Percentiles rank a stretch among this genome's conserved stretches.
These are phyloP conservation scores for Microbotryomycetes sp. DNA, from an alignment of 1,284 basidiomycete species.

Conservation along the genomic window DNA sequence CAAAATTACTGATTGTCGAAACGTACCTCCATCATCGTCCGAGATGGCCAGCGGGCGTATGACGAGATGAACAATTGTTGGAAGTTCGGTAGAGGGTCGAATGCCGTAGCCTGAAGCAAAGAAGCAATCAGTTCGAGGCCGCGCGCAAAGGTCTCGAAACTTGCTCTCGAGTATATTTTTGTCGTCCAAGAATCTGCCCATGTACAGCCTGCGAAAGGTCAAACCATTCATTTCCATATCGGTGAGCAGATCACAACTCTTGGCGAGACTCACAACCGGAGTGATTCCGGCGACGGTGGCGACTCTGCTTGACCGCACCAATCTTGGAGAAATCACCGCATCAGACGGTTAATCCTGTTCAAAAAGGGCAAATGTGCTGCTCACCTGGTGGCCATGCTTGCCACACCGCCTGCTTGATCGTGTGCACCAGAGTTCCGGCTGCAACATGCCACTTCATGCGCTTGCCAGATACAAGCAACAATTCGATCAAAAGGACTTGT, in stretches of 20 bases:
- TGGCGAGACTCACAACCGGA: slow-evolving; percentile 15
- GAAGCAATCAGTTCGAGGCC: neutral
- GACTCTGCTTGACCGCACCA: slow-evolving; percentile 2
- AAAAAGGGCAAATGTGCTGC: neutral
- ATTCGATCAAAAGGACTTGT: neutral
- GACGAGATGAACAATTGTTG: neutral
- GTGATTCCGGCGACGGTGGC: neutral
- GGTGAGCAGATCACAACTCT: too few relatives aligned
- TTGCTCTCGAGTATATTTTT: neutral
- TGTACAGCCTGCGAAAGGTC: slow-evolving; percentile 3
- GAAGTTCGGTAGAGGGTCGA: neutral
- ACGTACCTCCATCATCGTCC: neutral
- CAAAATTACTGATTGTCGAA: too few relatives aligned
- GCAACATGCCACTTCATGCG: neutral
- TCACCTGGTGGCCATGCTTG: slow-evolving; percentile 12
- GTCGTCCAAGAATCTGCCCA: slow-evolving; percentile 13
- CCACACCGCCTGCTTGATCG: neutral
- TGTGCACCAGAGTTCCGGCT: neutral
- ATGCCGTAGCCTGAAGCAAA: neutral
- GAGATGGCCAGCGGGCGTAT: neutral
- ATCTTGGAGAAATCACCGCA: neutral
- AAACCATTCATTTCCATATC: too few relatives aligned
- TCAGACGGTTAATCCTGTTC: too few relatives aligned
- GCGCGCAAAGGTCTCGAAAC: neutral
- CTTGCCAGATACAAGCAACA: slow-evolving; percentile 5